phyloP scores from a whole-genome alignment of 192 early-diverging fungal species.

The Rhizoclosmatium sp. region DNA sequence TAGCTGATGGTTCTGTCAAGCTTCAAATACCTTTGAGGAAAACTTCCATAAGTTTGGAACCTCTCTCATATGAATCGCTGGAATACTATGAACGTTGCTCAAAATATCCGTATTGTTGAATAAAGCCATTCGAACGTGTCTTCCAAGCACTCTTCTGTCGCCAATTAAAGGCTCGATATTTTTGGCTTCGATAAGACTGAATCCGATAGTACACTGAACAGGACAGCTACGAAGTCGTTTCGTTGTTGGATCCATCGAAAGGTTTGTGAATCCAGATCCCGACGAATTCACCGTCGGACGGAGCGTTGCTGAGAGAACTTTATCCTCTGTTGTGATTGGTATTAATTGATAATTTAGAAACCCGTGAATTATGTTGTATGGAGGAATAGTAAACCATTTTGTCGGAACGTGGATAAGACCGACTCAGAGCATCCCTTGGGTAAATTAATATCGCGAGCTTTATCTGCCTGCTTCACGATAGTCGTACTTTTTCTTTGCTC shows the following conservation, averaged over 20 bases:
- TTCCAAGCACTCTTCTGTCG: constrained; percentile 44
- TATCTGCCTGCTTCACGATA: not conserved
- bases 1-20: not conserved
- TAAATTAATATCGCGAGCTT: not conserved
- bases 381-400: not conserved
- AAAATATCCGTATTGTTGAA: constrained; percentile 51
- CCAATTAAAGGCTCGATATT: constrained; percentile 37
- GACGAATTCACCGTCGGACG: constrained; percentile 25
- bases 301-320: constrained; percentile 31
- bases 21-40: constrained; percentile 46
- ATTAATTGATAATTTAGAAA: not conserved
- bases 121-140: constrained; percentile 57
- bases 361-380: not conserved
- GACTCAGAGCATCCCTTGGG: constrained; percentile 34
- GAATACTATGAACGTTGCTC: constrained; percentile 59
- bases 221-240: constrained; percentile 33
- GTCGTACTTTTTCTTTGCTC: constrained; percentile 12
- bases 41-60: constrained; percentile 50
- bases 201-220: constrained; percentile 51
- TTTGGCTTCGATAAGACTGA: constrained; percentile 52
- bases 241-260: constrained; percentile 29
- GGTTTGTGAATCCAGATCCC: constrained; percentile 28
- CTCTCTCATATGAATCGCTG: constrained; percentile 43
- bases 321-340: constrained; percentile 18
- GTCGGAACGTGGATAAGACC: constrained; percentile 22